Evolutionary conservation across 2,329 filamentous ascomycete species (phyloP).

Genomic region (Salinomyces thailandicus): DNA sequence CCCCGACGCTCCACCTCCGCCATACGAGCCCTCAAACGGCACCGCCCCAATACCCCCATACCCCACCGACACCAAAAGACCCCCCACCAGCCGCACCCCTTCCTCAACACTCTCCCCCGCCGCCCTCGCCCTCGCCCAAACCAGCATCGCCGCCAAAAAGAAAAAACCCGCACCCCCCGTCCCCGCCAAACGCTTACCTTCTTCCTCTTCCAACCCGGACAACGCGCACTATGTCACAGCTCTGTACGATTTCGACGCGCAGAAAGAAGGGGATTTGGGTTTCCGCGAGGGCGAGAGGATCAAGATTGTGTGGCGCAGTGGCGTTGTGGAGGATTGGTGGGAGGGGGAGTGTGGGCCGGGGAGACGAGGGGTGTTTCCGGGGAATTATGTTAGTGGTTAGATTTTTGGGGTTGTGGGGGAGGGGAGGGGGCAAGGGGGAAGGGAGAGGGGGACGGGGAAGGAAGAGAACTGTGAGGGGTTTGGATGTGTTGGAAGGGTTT

Average conservation of each 20-base stretch:
- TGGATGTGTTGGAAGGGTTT: background rate
- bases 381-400: slow-evolving; percentile 55
- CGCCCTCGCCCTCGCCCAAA: slow-evolving; percentile 22
- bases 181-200: slow-evolving; percentile 47
- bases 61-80: slow-evolving; percentile 19
- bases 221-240: slow-evolving; percentile 43
- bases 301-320: slow-evolving; percentile 65
- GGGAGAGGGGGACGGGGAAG: background rate
- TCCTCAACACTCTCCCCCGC: slow-evolving; percentile 7
- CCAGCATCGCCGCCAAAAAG: slow-evolving; percentile 41
- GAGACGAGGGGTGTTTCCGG: slow-evolving; percentile 61
- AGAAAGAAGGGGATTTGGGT: slow-evolving; percentile 57
- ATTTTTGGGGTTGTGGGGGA: background rate
- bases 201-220: slow-evolving; percentile 27
- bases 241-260: slow-evolving; percentile 63
- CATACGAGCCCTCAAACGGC: slow-evolving; percentile 14
- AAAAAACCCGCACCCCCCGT: slow-evolving; percentile 71
- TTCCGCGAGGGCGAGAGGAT: slow-evolving; percentile 73
- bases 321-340: slow-evolving; percentile 80
- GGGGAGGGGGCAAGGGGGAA: background rate
- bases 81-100: background rate
- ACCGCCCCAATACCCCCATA: slow-evolving; percentile 25
- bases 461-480: background rate
- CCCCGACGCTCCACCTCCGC: slow-evolving; percentile 3
- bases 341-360: slow-evolving; percentile 55